Percentiles rank a stretch among this genome's conserved stretches.
Evolutionary conservation across 139 green algal genomes (phyloP).

Genomic region (Coelastrella sp.): DNA sequence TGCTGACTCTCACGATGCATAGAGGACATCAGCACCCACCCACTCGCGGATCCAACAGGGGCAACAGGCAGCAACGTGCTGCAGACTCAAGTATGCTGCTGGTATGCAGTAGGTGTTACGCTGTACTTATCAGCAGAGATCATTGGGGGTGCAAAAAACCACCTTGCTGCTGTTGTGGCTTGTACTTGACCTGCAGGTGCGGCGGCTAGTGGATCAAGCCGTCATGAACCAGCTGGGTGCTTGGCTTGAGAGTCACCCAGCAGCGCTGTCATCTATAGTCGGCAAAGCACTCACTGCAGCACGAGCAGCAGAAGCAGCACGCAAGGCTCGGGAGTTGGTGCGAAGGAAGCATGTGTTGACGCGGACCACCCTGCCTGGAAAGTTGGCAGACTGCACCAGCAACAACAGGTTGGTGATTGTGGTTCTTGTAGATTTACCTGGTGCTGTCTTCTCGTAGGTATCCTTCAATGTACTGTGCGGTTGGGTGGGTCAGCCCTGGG

Average conservation of each 20-base stretch:
- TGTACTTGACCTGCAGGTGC: constrained; percentile 30
- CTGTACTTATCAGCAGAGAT: no score
- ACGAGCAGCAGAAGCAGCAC: constrained; percentile 92
- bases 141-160: no score
- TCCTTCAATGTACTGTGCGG: no score
- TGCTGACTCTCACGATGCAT: no score
- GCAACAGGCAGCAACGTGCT: no score
- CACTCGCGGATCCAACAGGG: no score
- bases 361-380: constrained; percentile 91
- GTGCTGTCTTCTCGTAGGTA: no score
- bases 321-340: constrained; percentile 95
- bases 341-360: constrained; percentile 93
- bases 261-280: constrained; percentile 54
- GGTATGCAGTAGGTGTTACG: no score
- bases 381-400: constrained; percentile 95
- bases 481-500: no score
- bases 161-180: no score
- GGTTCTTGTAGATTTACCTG: neutral
- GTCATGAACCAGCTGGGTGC: constrained; percentile 48
- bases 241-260: constrained; percentile 58
- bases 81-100: no score
- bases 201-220: constrained; percentile 31
- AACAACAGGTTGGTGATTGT: constrained; percentile 6
- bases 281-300: constrained; percentile 54
- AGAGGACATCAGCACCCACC: no score